These are phyloP conservation scores for Solanum hybrid DNA, from an alignment of 305 asterid genomes.

Conservation along the genomic window DNA sequence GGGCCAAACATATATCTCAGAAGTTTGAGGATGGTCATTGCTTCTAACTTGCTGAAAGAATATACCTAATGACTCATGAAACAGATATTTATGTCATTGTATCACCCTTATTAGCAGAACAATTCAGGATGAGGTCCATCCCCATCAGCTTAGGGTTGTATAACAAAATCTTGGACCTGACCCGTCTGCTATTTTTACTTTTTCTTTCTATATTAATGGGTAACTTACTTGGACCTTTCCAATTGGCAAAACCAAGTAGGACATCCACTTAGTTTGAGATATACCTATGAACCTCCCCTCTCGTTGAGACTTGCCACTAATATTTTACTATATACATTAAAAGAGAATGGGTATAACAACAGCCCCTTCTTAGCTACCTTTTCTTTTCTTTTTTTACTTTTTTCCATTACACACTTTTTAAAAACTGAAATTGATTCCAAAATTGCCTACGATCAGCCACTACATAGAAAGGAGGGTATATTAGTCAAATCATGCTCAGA, in stretches of 20 bases:
- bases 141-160: not conserved
- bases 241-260: not conserved
- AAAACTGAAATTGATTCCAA: not conserved
- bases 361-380: not conserved
- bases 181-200: not conserved
- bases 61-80: not conserved
- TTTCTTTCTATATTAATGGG: not conserved
- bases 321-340: not conserved
- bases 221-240: not conserved
- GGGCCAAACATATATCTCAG: not conserved
- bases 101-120: not conserved
- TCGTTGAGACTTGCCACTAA: not conserved
- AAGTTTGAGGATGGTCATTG: not conserved
- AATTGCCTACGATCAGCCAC: not conserved
- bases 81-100: not conserved
- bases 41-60: not conserved
- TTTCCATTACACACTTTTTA: not conserved
- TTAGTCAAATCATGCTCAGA: not conserved
- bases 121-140: not conserved
- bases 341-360: not conserved
- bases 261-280: not conserved
- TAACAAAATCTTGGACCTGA: not conserved
- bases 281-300: not conserved
- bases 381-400: not conserved
- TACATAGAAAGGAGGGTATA: not conserved